A percentile compares a stretch with the other conserved stretches of the same genome.
phyloP scores from a whole-genome alignment of 2,329 filamentous ascomycete species.

The Botrytis medusae region DNA sequence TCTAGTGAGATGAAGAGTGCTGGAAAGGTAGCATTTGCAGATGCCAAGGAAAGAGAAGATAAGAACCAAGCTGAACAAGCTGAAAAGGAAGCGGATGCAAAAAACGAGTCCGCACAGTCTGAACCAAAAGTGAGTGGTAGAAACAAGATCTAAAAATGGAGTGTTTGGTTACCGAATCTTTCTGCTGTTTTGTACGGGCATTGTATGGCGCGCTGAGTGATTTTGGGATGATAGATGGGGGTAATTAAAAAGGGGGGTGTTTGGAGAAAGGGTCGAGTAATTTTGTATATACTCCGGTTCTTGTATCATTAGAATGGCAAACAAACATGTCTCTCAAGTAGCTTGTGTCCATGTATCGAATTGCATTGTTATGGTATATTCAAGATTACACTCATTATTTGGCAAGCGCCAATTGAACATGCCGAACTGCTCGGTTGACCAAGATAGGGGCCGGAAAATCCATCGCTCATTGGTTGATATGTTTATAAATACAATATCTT shows the following conservation, averaged over 20 bases:
- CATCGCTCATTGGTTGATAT: background rate
- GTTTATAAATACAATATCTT: background rate
- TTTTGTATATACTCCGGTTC: background rate
- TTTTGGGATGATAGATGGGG: background rate
- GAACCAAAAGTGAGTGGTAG: background rate
- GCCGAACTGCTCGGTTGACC: background rate
- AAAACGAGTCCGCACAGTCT: slow-evolving; percentile 2
- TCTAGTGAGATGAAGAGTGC: slow-evolving; percentile 42
- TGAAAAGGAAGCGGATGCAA: slow-evolving; percentile 24
- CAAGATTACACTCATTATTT: background rate
- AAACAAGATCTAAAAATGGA: background rate
- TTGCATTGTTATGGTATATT: background rate
- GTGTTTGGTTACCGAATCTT: background rate
- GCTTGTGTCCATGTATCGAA: background rate
- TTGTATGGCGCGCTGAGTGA: background rate
- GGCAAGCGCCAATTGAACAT: background rate
- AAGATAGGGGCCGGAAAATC: background rate
- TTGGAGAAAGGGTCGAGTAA: background rate
- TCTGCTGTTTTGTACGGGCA: background rate
- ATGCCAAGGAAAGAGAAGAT: slow-evolving; percentile 22
- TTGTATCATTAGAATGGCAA: slow-evolving; percentile 6
- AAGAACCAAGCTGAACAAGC: slow-evolving; percentile 24
- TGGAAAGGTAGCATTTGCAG: slow-evolving; percentile 28
- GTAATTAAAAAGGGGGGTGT: background rate
- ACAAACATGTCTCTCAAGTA: background rate